These are phyloP conservation scores for Zhuliangozyma parablackwelliae DNA, from an alignment of 1,139 yeast genomes.

Conservation along the genomic window DNA sequence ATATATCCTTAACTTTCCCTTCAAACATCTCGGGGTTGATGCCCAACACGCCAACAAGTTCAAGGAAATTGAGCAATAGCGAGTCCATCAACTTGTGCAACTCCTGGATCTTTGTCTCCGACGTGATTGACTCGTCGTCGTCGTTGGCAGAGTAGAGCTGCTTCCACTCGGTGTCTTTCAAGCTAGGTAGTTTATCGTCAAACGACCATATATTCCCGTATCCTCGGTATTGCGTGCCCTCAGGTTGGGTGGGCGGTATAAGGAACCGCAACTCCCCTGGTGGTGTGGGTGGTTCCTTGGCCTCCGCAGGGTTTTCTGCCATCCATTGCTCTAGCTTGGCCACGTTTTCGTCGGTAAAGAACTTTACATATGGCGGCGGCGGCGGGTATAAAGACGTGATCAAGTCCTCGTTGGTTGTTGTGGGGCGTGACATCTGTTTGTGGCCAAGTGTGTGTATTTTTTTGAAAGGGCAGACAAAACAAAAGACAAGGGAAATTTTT, in stretches of 20 bases:
- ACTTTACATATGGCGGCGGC: constrained; percentile 73
- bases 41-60: constrained; percentile 68
- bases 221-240: constrained; percentile 60
- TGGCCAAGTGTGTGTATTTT: no score
- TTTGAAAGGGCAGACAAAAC: no score
- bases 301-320: constrained; percentile 3
- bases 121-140: constrained; percentile 42
- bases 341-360: constrained; percentile 61
- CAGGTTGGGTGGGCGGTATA: constrained; percentile 64
- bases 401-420: constrained; percentile 24
- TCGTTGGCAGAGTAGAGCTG: constrained; percentile 51
- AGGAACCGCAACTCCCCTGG: constrained; percentile 48
- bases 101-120: constrained; percentile 56
- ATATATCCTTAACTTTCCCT: constrained; percentile 62
- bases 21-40: constrained; percentile 65
- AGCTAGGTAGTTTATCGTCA: constrained; percentile 63
- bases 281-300: constrained; percentile 10
- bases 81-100: constrained; percentile 68
- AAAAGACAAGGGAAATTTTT: neutral
- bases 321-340: constrained; percentile 27
- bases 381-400: constrained; percentile 77
- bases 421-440: no score
- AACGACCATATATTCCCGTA: constrained; percentile 83
- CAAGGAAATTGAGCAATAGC: constrained; percentile 65
- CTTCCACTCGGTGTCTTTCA: constrained; percentile 63